Percentiles rank a stretch among this genome's conserved stretches.
Conservation (phyloP, 163 green algal species). For the Picocystis sp. region DNA sequence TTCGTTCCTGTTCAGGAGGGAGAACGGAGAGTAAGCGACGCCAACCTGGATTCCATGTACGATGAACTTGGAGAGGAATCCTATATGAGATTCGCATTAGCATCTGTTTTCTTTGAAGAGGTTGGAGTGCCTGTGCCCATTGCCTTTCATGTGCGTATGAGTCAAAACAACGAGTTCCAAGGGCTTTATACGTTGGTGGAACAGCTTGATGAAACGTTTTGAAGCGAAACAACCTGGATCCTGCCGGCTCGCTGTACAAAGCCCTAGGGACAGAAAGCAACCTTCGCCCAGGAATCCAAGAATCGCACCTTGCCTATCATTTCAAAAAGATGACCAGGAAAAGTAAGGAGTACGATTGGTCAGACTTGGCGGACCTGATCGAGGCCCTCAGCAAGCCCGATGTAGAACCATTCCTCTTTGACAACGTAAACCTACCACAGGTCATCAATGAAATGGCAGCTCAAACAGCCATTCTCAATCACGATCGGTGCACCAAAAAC, state of each 20-base stretch:
- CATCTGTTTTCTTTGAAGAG: conserved; percentile 33
- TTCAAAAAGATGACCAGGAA: conserved; percentile 12
- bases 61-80: conserved; percentile 56
- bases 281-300: background rate
- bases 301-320: conserved; percentile 2
- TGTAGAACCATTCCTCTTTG: conserved; percentile 30
- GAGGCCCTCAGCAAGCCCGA: conserved; percentile 35
- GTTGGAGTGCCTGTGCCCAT: conserved; percentile 27
- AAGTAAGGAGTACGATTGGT: conserved; percentile 12
- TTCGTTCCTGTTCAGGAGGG: too few species aligned
- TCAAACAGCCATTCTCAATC: conserved; percentile 12
- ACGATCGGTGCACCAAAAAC: conserved; percentile 20
- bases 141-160: conserved; percentile 45
- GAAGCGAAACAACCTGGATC: conserved; percentile 9
- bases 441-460: conserved; percentile 40
- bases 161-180: conserved; percentile 56
- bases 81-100: conserved; percentile 68
- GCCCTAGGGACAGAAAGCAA: conserved; percentile 13
- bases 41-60: background rate
- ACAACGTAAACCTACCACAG: conserved; percentile 44
- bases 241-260: conserved; percentile 12
- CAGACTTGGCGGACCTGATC: conserved; percentile 31
- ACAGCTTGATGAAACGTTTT: conserved; percentile 14
- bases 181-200: conserved; percentile 56
- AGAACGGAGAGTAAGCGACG: too few species aligned